A percentile compares a stretch with the other conserved stretches of the same genome.
These are phyloP conservation scores for Carex kokanica DNA, from an alignment of 176 grass and related monocot species.

Conservation along the genomic window DNA sequence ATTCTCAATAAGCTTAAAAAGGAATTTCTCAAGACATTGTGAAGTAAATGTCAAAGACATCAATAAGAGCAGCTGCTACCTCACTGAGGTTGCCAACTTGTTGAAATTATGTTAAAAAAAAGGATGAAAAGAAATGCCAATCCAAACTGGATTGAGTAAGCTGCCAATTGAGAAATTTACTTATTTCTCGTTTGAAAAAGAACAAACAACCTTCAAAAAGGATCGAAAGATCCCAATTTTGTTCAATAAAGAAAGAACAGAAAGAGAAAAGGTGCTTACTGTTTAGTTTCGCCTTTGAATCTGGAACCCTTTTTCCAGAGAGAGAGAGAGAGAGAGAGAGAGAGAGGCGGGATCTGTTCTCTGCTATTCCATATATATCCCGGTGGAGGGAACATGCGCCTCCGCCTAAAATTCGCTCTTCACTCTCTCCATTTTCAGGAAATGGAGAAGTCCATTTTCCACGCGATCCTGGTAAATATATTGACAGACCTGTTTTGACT, in stretches of 20 bases:
- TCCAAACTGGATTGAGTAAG: background rate
- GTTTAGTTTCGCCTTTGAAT: conserved; percentile 5
- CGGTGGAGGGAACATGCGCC: conserved; percentile 12
- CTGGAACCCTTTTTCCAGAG: conserved; percentile 20
- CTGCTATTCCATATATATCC: conserved; percentile 12
- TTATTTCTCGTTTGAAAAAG: background rate
- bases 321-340: background rate
- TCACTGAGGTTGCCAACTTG: background rate
- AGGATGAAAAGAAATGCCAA: background rate
- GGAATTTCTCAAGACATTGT: background rate
- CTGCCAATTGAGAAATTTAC: background rate
- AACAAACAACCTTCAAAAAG: background rate
- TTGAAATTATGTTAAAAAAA: conserved; percentile 2
- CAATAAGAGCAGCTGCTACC: background rate
- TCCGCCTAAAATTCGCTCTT: background rate
- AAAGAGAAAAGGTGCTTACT: conserved; percentile 9
- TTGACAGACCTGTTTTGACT: no score
- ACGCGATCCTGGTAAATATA: no score
- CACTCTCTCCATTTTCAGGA: background rate
- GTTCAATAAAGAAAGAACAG: background rate
- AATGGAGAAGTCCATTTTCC: background rate
- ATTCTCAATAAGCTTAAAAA: background rate
- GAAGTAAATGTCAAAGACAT: no score
- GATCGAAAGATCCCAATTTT: background rate
- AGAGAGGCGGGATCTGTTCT: background rate